A percentile compares a stretch with the other conserved stretches of the same genome.
Evolutionary conservation across 306 rosid species (phyloP).

Genomic region (Gillenia trifoliata): DNA sequence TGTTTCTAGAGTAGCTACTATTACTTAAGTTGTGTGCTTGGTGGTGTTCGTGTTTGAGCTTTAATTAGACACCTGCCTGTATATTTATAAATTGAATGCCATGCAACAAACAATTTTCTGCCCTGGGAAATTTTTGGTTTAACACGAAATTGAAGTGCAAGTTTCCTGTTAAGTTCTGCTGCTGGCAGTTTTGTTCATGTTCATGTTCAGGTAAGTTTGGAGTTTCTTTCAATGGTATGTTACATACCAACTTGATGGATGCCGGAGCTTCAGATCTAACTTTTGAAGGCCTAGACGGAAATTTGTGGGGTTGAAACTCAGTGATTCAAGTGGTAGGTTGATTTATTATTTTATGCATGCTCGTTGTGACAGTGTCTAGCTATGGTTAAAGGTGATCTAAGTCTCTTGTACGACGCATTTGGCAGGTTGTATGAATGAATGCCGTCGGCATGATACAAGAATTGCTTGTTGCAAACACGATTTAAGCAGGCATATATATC

Average conservation of each 20-base stretch:
- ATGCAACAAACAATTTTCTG: not conserved
- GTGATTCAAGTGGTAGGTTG: constrained; percentile 25
- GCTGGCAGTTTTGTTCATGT: constrained; percentile 20
- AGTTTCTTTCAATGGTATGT: constrained; percentile 19
- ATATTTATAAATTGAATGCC: not conserved
- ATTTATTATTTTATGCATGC: not conserved
- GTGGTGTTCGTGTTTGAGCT: constrained; percentile 5
- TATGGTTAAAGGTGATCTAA: not conserved
- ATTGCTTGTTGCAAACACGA: not conserved
- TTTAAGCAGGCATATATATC: not conserved
- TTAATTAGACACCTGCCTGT: not conserved
- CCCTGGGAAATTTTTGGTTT: not conserved
- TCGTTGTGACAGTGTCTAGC: not conserved
- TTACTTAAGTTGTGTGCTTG: not conserved
- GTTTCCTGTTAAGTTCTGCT: constrained; percentile 18
- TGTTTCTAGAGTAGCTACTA: not conserved
- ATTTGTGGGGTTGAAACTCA: constrained; percentile 4
- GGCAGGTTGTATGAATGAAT: constrained; percentile 4
- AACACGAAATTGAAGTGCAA: not conserved
- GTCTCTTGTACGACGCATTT: not conserved
- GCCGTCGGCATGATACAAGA: not conserved
- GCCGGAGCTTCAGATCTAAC: constrained; percentile 14
- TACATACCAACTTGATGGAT: constrained; percentile 13
- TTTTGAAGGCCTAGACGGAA: not conserved
- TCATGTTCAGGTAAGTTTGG: constrained; percentile 28